Evolutionary conservation across 2,329 filamentous ascomycete genomes (phyloP).

Genomic region (Fusarium tjaetaba): DNA sequence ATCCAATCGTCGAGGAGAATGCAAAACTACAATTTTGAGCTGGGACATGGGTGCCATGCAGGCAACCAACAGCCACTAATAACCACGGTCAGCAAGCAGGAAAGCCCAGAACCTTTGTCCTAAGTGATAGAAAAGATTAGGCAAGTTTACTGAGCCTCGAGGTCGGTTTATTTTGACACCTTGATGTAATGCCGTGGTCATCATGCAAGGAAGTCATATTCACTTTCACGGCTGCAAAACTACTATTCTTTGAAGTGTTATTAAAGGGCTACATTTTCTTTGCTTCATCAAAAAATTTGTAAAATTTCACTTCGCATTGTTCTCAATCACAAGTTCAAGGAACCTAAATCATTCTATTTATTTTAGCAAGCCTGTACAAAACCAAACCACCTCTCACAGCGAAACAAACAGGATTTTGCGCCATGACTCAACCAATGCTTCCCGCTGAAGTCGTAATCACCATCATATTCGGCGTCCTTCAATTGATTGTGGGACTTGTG

Average conservation of each 20-base stretch:
- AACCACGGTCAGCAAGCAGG: not conserved
- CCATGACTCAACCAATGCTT: not conserved
- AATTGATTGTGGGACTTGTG: not conserved
- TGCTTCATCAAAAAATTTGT: too few species aligned
- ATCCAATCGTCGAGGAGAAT: not conserved
- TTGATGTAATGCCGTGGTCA: not conserved
- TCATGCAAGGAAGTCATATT: not conserved
- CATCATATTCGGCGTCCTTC: not conserved
- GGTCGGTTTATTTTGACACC: not conserved
- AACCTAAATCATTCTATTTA: fast-evolving
- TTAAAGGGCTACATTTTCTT: too few species aligned
- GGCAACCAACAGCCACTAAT: not conserved
- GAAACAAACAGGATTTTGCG: not conserved
- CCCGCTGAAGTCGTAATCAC: not conserved
- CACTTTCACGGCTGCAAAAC: not conserved
- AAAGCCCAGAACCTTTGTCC: not conserved
- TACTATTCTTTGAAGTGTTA: not conserved
- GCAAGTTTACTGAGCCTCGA: fast-evolving
- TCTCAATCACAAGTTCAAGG: not conserved
- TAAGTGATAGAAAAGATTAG: fast-evolving
- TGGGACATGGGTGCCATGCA: not conserved
- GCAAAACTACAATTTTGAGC: not conserved
- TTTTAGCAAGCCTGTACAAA: not conserved
- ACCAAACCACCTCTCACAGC: fast-evolving
- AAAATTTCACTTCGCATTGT: too few species aligned